phyloP scores from a whole-genome alignment of 164 flowering plant genomes.

The Piper longum region DNA sequence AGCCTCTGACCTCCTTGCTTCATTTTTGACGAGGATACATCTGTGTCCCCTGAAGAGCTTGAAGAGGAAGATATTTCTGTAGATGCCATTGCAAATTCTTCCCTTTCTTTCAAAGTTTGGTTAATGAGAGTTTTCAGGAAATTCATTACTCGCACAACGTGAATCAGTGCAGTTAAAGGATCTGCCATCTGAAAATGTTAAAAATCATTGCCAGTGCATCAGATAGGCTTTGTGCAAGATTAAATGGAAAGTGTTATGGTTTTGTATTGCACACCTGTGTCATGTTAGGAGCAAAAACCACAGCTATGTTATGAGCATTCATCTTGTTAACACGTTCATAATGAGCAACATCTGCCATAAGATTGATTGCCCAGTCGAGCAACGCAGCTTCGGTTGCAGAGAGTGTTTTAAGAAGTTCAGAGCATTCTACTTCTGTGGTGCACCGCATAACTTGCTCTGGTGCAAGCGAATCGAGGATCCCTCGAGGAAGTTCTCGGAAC shows the following conservation, averaged over 20 bases:
- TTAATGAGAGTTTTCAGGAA: constrained; percentile 19
- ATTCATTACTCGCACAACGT: constrained; percentile 29
- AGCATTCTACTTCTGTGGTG: constrained; percentile 76
- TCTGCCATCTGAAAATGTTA: constrained; percentile 21
- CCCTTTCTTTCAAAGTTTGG: constrained; percentile 18
- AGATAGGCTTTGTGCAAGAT: neutral
- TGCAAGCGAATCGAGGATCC: constrained; percentile 76
- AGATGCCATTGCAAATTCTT: constrained; percentile 9
- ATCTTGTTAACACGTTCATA: constrained; percentile 75
- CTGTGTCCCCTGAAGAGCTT: constrained; percentile 10
- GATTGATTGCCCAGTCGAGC: constrained; percentile 91
- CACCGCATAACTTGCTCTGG: constrained; percentile 93
- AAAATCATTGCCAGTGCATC: too few species aligned
- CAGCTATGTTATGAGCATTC: constrained; percentile 88
- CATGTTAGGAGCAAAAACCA: constrained; percentile 99
- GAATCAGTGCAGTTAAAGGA: constrained; percentile 27
- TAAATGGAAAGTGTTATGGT: neutral
- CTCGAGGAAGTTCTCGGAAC: constrained; percentile 92
- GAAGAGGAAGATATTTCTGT: constrained; percentile 10
- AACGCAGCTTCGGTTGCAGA: constrained; percentile 73
- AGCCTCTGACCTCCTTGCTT: constrained; percentile 6
- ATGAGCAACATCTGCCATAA: constrained; percentile 90
- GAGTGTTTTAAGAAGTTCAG: constrained; percentile 39
- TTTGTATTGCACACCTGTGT: constrained; percentile 48
- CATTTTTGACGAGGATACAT: constrained; percentile 11